Conservation (phyloP, 257 asterid genomes). For the Apocynum venetum region DNA sequence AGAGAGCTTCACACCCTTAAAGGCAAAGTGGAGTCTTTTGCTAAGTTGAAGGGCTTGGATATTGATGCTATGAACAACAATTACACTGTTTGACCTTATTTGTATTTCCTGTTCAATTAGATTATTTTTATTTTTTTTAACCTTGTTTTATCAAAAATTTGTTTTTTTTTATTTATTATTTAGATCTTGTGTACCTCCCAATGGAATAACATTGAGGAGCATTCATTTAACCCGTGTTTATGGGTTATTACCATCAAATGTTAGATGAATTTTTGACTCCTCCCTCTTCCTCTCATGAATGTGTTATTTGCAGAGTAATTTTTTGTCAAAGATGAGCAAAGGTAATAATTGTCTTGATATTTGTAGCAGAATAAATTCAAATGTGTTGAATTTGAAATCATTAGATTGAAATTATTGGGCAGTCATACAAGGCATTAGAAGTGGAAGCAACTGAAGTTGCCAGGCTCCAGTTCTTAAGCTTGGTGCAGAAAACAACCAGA, state of each 20-base stretch:
- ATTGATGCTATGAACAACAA: conserved; percentile 45
- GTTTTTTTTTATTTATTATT: neutral
- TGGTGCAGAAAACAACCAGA: no score
- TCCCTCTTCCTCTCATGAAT: neutral
- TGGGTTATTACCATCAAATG: neutral
- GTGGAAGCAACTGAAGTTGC: neutral
- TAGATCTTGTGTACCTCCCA: neutral
- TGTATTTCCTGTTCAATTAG: neutral
- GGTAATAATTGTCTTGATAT: no score
- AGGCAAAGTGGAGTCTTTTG: conserved; percentile 57
- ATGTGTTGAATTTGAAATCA: no score
- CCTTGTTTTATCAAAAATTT: neutral
- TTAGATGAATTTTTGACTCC: neutral
- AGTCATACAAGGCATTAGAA: neutral
- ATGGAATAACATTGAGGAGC: neutral
- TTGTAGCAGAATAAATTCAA: no score
- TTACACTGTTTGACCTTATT: conserved; percentile 36
- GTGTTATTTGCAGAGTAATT: neutral
- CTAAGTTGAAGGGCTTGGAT: conserved; percentile 48
- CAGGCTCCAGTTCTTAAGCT: neutral
- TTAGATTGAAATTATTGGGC: neutral
- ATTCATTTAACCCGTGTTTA: neutral
- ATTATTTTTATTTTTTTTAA: neutral
- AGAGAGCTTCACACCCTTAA: conserved; percentile 56
- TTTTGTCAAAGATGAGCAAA: no score